Evolutionary conservation across 2,329 filamentous ascomycete species (phyloP).

Genomic region (Diaporthe sp.): DNA sequence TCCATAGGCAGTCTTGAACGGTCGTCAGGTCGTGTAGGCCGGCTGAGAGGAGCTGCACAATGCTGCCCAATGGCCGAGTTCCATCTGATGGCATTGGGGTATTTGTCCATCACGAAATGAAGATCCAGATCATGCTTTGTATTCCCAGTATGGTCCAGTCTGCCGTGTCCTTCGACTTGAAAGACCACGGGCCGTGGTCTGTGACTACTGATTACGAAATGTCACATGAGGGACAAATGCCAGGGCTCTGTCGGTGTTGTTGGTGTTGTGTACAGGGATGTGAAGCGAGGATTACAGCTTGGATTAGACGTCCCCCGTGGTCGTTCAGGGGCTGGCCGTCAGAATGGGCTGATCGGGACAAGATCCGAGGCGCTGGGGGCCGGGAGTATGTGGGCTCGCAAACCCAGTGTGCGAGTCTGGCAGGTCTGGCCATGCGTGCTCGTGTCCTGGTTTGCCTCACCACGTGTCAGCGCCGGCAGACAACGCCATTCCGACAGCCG

Average conservation of each 20-base stretch:
- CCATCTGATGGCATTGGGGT: too few relatives aligned
- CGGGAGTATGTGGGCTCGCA: slow-evolving; percentile 27
- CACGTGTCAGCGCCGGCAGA: slow-evolving; percentile 17
- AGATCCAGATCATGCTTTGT: not conserved
- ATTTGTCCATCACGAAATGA: not conserved
- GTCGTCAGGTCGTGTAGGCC: not conserved
- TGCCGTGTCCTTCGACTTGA: not conserved
- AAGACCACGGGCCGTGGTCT: not conserved
- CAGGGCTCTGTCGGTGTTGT: not conserved
- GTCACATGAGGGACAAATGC: not conserved
- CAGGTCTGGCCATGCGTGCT: not conserved
- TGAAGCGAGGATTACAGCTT: slow-evolving; percentile 11
- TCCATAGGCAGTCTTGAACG: not conserved
- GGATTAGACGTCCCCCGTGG: not conserved
- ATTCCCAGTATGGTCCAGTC: not conserved
- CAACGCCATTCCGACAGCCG: slow-evolving; percentile 15
- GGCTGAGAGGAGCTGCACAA: not conserved
- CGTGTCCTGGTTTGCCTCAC: slow-evolving; percentile 14
- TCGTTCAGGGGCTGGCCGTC: not conserved
- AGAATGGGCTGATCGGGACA: slow-evolving; percentile 34
- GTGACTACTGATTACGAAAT: not conserved
- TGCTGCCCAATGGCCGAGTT: too few relatives aligned
- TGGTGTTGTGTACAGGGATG: not conserved
- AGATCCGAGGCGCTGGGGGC: slow-evolving; percentile 28
- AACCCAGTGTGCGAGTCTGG: not conserved